Percentiles rank a stretch among this genome's conserved stretches.
Conservation (phyloP, 73 alveolate genomes). For the Symbiodinium natans region DNA sequence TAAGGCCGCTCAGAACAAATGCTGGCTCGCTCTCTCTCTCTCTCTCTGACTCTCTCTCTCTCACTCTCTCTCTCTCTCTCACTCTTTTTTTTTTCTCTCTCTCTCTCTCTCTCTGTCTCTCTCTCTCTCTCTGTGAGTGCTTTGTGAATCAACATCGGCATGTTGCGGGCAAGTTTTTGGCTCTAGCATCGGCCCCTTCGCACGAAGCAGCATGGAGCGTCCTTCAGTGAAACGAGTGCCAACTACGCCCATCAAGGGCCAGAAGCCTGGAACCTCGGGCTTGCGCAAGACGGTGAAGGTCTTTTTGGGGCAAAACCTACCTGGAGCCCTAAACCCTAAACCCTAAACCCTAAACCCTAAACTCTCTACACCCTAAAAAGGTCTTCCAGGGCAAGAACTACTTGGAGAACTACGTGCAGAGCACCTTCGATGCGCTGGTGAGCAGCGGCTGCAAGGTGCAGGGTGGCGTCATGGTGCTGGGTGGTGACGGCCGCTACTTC, state of each 20-base stretch:
- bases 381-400: conserved; percentile 96
- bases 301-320: conserved; percentile 95
- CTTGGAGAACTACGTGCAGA: conserved; percentile 98
- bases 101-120: too few relatives aligned
- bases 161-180: neutral
- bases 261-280: conserved; percentile 99
- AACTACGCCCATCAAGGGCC: conserved; percentile 98
- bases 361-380: too few relatives aligned
- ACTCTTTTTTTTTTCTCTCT: too few relatives aligned
- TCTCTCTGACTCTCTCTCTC: too few relatives aligned
- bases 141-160: too few relatives aligned
- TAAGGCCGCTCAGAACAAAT: too few relatives aligned
- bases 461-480: conserved; percentile 97
- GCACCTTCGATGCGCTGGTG: conserved; percentile 97
- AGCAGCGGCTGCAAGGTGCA: conserved; percentile 96
- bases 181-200: neutral
- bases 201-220: neutral
- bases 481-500: conserved; percentile 99
- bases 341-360: too few relatives aligned
- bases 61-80: too few relatives aligned
- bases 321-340: conserved; percentile 98
- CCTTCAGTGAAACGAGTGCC: conserved; percentile 84
- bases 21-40: too few relatives aligned
- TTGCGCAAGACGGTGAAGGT: conserved; percentile 98
- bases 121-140: too few relatives aligned